phyloP scores from a whole-genome alignment of 2,329 filamentous ascomycete species.

The Trichophyton verrucosum region DNA sequence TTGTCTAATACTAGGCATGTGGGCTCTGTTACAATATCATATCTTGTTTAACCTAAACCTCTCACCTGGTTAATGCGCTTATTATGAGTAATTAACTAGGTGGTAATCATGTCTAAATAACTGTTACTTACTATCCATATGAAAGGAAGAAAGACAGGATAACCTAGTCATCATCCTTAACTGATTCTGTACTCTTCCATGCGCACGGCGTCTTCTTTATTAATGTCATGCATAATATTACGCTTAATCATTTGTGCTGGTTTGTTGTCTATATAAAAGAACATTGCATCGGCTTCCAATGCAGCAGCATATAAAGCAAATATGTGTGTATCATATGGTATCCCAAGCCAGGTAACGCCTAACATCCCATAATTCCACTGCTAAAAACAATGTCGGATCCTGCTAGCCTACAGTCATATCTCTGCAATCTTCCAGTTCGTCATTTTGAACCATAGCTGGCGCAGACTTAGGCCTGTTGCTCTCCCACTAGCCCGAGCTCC shows the following conservation, averaged over 20 bases:
- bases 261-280: background rate
- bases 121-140: background rate
- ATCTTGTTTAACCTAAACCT: background rate
- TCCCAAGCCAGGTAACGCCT: background rate
- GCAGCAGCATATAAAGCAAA: background rate
- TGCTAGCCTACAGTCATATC: slow-evolving; percentile 2
- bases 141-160: background rate
- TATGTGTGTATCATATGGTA: background rate
- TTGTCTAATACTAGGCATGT: background rate
- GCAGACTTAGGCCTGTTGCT: slow-evolving; percentile 60
- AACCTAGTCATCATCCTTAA: background rate
- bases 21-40: background rate
- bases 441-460: slow-evolving; percentile 89
- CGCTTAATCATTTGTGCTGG: background rate
- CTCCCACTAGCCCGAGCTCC: slow-evolving; percentile 64
- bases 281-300: background rate
- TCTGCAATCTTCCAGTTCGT: slow-evolving; percentile 73
- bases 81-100: background rate
- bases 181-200: background rate
- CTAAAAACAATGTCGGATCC: background rate
- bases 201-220: background rate
- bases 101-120: background rate
- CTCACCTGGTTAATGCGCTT: background rate
- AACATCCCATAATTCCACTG: background rate
- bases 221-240: background rate